A percentile compares a stretch with the other conserved stretches of the same genome.
Conservation (phyloP, 2,329 filamentous ascomycete genomes). For the Ramularia endophylla region DNA sequence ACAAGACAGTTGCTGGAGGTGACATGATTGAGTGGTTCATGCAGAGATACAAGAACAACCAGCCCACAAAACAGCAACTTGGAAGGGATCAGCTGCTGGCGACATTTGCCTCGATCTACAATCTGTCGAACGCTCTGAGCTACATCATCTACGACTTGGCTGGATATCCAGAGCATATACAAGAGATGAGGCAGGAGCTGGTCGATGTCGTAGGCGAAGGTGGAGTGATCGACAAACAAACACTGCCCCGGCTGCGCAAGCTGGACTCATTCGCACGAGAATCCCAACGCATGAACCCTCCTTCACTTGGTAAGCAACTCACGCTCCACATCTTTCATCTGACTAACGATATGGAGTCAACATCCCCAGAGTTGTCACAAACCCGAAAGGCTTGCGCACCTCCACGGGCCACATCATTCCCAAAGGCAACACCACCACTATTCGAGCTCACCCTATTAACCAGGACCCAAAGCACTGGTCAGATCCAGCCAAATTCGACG, state of each 20-base stretch:
- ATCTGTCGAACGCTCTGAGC: conserved; percentile 11
- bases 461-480: neutral
- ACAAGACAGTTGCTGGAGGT: neutral
- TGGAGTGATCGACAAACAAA: conserved; percentile 7
- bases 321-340: too few relatives aligned
- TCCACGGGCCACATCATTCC: neutral
- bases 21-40: conserved; percentile 14
- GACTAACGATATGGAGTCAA: too few relatives aligned
- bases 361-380: too few relatives aligned
- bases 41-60: conserved; percentile 7
- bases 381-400: too few relatives aligned
- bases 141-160: conserved; percentile 11
- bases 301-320: too few relatives aligned
- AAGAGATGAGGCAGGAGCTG: conserved; percentile 8
- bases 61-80: conserved; percentile 8
- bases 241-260: conserved; percentile 8
- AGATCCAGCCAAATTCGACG: neutral
- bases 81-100: conserved; percentile 8
- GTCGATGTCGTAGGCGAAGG: conserved; percentile 6
- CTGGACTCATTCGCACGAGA: conserved; percentile 15
- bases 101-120: conserved; percentile 15
- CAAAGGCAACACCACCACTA: neutral
- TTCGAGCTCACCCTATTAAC: neutral
- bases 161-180: conserved; percentile 9
- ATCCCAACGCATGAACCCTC: conserved; percentile 11